These are phyloP conservation scores for Chaetomium sp. DNA, from an alignment of 2,329 filamentous ascomycete species.

Conservation along the genomic window DNA sequence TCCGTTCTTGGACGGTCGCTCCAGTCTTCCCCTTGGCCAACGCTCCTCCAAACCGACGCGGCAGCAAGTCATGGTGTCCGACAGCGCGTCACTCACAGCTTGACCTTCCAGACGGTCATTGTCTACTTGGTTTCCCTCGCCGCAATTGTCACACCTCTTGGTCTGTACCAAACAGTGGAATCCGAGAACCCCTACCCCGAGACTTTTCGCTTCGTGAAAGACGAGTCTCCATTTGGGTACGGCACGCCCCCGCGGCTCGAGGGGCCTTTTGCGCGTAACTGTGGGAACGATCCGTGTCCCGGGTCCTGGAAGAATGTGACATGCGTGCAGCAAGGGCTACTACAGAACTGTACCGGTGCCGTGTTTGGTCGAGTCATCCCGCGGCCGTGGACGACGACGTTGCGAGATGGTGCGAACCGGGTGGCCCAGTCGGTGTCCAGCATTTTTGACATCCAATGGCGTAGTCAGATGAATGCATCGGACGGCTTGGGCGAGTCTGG, in stretches of 20 bases:
- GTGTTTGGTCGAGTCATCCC: conserved; percentile 5
- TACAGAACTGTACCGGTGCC: not conserved
- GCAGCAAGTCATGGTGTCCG: conserved; percentile 3
- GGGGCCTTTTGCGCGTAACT: not conserved
- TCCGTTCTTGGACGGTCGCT: conserved; percentile 8
- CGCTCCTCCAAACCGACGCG: conserved; percentile 8
- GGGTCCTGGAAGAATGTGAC: conserved; percentile 4
- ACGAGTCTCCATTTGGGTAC: conserved; percentile 4
- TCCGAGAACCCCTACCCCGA: not conserved
- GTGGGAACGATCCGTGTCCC: conserved; percentile 1
- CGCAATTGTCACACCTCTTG: conserved; percentile 8
- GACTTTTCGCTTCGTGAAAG: conserved; percentile 3
- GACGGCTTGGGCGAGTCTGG: not conserved
- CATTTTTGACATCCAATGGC: conserved; percentile 13
- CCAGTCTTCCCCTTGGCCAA: conserved; percentile 9
- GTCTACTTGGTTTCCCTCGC: conserved; percentile 4
- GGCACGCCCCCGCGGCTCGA: not conserved
- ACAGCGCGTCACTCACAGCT: conserved; percentile 4
- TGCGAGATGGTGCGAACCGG: not conserved
- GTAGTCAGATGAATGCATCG: conserved; percentile 3
- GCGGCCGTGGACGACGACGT: not conserved
- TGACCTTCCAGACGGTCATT: conserved; percentile 2
- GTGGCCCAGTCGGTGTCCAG: conserved; percentile 4
- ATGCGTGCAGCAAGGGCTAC: conserved; percentile 1
- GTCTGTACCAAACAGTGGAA: conserved; percentile 7